phyloP scores from a whole-genome alignment of 2,329 filamentous ascomycete species.

The Rosellinia necatrix region DNA sequence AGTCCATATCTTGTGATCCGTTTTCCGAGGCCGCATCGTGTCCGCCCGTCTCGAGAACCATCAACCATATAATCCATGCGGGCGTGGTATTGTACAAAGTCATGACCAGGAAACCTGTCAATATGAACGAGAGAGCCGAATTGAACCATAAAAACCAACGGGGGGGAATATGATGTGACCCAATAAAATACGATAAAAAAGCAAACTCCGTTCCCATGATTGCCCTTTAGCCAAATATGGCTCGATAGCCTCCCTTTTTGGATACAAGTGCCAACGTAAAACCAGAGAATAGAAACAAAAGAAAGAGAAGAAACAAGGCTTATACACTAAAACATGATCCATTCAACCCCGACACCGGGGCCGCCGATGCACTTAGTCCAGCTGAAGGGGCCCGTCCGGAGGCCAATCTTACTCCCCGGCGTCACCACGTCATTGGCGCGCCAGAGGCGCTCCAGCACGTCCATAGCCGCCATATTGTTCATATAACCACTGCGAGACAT shows the following conservation, averaged over 20 bases:
- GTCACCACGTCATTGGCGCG: constrained; percentile 45
- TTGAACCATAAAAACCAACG: not conserved
- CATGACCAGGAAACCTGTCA: constrained; percentile 15
- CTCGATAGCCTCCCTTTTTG: constrained; percentile 24
- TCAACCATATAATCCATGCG: constrained; percentile 29
- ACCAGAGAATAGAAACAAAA: not conserved
- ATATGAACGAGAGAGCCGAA: constrained; percentile 10
- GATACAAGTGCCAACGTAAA: constrained; percentile 6
- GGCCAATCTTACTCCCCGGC: constrained; percentile 43
- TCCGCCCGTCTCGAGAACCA: constrained; percentile 18
- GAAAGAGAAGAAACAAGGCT: not conserved
- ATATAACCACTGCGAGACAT: constrained; percentile 89
- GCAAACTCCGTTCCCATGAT: constrained; percentile 26
- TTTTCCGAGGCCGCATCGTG: constrained; percentile 15
- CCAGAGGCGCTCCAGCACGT: constrained; percentile 87
- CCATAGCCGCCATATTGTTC: constrained; percentile 86
- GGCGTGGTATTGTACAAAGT: constrained; percentile 22
- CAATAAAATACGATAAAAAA: constrained; percentile 5
- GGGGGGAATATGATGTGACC: constrained; percentile 10
- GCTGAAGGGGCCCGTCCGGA: constrained; percentile 57
- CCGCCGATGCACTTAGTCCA: constrained; percentile 63
- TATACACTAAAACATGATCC: constrained; percentile 64
- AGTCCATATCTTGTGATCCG: constrained; percentile 22
- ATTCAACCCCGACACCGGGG: constrained; percentile 62
- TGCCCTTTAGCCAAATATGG: constrained; percentile 12